These are phyloP conservation scores for Monosporozyma siamensis DNA, from an alignment of 805 yeast genomes.

Conservation along the genomic window DNA sequence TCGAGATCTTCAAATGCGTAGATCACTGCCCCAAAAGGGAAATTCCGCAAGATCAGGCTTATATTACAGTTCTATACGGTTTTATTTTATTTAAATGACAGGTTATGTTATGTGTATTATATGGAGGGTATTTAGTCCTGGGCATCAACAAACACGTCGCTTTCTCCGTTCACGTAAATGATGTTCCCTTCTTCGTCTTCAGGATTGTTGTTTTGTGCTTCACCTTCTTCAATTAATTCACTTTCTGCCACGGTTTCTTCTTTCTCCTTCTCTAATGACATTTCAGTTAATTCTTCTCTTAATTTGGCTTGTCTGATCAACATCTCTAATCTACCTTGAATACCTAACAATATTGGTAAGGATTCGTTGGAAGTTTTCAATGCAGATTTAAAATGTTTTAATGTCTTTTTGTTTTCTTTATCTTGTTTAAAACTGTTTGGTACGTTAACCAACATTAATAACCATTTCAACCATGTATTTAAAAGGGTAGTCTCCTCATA, in stretches of 20 bases:
- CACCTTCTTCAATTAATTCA: constrained; percentile 20
- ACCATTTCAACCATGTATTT: constrained; percentile 72
- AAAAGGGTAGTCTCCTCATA: constrained; percentile 18
- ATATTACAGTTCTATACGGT: too few relatives aligned
- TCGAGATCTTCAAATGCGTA: too few relatives aligned
- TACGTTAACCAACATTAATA: constrained; percentile 57
- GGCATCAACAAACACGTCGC: constrained; percentile 36
- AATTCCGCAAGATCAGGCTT: too few relatives aligned
- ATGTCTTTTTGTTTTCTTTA: constrained; percentile 29
- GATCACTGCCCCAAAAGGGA: too few relatives aligned
- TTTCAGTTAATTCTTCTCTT: constrained; percentile 43
- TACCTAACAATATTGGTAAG: constrained; percentile 61
- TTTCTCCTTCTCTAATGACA: constrained; percentile 27
- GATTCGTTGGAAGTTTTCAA: constrained; percentile 46
- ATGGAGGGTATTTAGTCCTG: constrained; percentile 22
- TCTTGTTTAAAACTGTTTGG: constrained; percentile 25
- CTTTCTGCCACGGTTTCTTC: constrained; percentile 9
- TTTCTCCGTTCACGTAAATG: constrained; percentile 36
- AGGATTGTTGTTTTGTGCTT: not conserved
- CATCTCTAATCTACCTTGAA: constrained; percentile 80
- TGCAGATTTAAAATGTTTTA: constrained; percentile 49
- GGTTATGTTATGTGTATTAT: too few relatives aligned
- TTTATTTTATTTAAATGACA: too few relatives aligned
- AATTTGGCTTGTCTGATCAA: constrained; percentile 66
- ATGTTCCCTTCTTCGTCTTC: constrained; percentile 31